Base-by-base conservation (phyloP, 371 early-diverging fungal species). In the Chytridiales sp. region DNA sequence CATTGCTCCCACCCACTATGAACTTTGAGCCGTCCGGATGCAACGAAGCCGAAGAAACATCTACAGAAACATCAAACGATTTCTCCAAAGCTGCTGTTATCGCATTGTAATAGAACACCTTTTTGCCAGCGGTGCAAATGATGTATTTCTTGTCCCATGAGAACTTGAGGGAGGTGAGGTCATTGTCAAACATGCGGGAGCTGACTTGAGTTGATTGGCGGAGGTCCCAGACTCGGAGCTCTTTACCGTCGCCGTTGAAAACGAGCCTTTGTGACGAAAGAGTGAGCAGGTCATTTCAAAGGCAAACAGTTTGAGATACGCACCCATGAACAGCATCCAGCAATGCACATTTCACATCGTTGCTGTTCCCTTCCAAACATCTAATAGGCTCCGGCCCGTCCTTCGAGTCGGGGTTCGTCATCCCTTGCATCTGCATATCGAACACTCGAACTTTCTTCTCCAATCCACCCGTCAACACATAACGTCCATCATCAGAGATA, bases 401-500 rank as follows among this genome's bases (percentile, higher is more conserved):
- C n/a, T n/a, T n/a, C 6, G 56, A 47, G 11, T 39, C 47, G 62
- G 27, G 81, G 66, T 17, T 78, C 72, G 34, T 85, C n/a, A n/a
- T n/a, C n/a, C n/a, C n/a, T 85, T 5, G 87, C 34, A 27, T 67
- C 57, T 84, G 80, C 35, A 92, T 63, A 64, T 93, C 93, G 70
- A 85, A 92, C 41, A 92, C 74, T 15, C 88, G 75, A n/a, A 92
- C 66, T 24, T 82, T 79, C 68, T 88, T 84, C 70, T 93, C 92
- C 58, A 79, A 75, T 17, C 91, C 90, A 32, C 90, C 93, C 0
- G 92, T 91, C 5, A 89, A 74, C 21, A 93, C 85, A 36, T 81
- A 80, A 32, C 77, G 78, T 4, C 80, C 85, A 49, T 85, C 87
- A 15, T 77, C 73, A 22, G 79, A 84, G 64, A 93, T 85, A 58